These are phyloP conservation scores for Lotmaria passim DNA, from an alignment of 208 protist genomes.

Conservation along the genomic window DNA sequence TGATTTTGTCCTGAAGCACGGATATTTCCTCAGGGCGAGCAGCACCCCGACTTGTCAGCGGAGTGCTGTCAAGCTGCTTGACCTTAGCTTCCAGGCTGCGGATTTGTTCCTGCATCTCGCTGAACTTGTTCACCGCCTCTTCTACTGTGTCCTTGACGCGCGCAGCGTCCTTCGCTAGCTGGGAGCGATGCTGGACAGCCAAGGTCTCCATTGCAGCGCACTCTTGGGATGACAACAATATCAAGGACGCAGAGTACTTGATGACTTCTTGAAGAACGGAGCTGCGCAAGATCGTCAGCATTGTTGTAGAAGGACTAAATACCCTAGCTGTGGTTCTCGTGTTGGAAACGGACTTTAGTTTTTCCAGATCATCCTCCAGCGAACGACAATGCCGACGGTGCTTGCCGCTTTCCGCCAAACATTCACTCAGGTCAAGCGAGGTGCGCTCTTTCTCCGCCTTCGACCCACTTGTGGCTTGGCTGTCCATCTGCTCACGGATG, in stretches of 20 bases:
- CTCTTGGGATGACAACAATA: slow-evolving; percentile 28
- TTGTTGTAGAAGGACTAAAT: slow-evolving; percentile 17
- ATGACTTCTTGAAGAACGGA: slow-evolving; percentile 9
- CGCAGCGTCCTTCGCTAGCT: slow-evolving; percentile 3
- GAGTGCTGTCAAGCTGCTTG: background rate
- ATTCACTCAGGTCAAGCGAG: slow-evolving; percentile 20
- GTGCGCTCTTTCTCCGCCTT: slow-evolving; percentile 25
- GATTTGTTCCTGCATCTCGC: slow-evolving; percentile 14
- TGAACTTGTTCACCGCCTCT: slow-evolving; percentile 1
- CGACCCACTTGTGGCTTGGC: background rate
- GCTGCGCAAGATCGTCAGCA: slow-evolving; percentile 18
- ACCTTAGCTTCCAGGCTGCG: slow-evolving; percentile 9
- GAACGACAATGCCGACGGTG: slow-evolving; percentile 27
- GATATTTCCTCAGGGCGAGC: slow-evolving; percentile 2
- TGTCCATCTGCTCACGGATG: slow-evolving; percentile 29
- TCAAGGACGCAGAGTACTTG: slow-evolving; percentile 14
- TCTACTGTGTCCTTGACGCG: background rate
- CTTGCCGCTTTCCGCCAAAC: slow-evolving; percentile 27
- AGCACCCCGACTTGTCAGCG: background rate
- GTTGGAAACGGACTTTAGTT: background rate
- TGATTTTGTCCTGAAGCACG: slow-evolving; percentile 14
- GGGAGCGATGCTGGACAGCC: slow-evolving; percentile 4
- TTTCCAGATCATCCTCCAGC: slow-evolving; percentile 19
- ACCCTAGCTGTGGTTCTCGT: background rate
- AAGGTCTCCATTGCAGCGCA: slow-evolving; percentile 8